These are phyloP conservation scores for Cutaneotrichosporon dermatis DNA, from an alignment of 1,284 basidiomycete genomes.

Conservation along the genomic window DNA sequence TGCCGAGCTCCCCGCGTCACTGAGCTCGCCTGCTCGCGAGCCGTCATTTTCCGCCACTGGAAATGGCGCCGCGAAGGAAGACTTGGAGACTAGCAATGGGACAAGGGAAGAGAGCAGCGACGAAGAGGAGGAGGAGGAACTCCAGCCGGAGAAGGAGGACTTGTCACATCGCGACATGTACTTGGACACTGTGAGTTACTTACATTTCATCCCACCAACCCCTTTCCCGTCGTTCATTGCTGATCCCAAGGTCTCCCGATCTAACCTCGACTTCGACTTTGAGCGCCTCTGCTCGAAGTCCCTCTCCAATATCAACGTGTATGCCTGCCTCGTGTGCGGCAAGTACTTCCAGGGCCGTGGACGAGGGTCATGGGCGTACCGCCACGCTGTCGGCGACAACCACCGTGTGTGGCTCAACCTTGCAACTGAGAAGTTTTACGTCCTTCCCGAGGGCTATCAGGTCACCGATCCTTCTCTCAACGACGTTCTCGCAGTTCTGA, in stretches of 20 bases:
- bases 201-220: conserved; percentile 8
- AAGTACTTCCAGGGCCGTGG: conserved; percentile 99
- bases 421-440: conserved; percentile 90
- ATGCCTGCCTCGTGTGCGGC: conserved; percentile 95
- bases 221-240: too few species aligned
- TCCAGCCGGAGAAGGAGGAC: conserved; percentile 50
- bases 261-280: conserved; percentile 94
- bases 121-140: conserved; percentile 43
- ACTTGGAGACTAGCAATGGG: not conserved
- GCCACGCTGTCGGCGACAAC: conserved; percentile 95
- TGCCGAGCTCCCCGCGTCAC: conserved; percentile 11
- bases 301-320: conserved; percentile 92
- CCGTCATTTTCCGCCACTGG: not conserved
- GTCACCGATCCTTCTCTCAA: conserved; percentile 93
- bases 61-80: too few species aligned
- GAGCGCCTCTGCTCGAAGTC: conserved; percentile 98
- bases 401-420: conserved; percentile 98
- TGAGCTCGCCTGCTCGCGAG: conserved; percentile 3
- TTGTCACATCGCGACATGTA: conserved; percentile 77
- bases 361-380: conserved; percentile 86
- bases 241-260: conserved; percentile 68
- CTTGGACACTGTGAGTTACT: conserved; percentile 74
- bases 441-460: conserved; percentile 94
- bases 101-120: conserved; percentile 47
- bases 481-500: conserved; percentile 87